Evolutionary conservation across 75 land plant species (phyloP).

Genomic region (Sequoiadendron giganteum): DNA sequence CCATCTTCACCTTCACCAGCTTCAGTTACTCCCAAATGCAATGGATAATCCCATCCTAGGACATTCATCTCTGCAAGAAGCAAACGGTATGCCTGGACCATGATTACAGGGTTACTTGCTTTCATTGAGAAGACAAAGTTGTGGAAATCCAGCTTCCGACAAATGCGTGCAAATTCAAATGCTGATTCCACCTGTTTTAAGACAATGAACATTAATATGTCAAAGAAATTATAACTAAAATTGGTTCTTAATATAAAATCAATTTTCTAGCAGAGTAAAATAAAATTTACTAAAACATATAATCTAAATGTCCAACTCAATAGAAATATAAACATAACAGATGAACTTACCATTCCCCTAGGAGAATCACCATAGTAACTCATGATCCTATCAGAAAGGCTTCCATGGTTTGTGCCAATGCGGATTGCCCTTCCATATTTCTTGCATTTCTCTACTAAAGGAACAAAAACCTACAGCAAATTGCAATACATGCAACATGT

Average conservation of each 20-base stretch:
- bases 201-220: neutral
- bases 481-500: neutral
- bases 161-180: slow-evolving; percentile 95
- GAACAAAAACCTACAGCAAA: slow-evolving; percentile 72
- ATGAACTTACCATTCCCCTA: slow-evolving; percentile 87
- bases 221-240: neutral
- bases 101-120: slow-evolving; percentile 97
- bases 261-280: neutral
- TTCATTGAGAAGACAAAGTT: slow-evolving; percentile 99
- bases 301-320: neutral
- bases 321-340: neutral
- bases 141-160: slow-evolving; percentile 91
- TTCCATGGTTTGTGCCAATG: slow-evolving; percentile 98
- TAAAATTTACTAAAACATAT: neutral
- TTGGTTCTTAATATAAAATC: neutral
- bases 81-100: slow-evolving; percentile 97
- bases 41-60: slow-evolving; percentile 96
- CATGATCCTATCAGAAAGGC: slow-evolving; percentile 99
- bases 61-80: slow-evolving; percentile 98
- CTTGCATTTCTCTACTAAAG: slow-evolving; percentile 98
- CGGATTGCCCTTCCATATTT: slow-evolving; percentile 98
- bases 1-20: slow-evolving; percentile 99
- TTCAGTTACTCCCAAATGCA: slow-evolving; percentile 97
- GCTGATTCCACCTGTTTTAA: slow-evolving; percentile 94
- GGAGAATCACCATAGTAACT: slow-evolving; percentile 99